Evolutionary conservation across 805 yeast species (phyloP).

Genomic region (Spathaspora arborariae): DNA sequence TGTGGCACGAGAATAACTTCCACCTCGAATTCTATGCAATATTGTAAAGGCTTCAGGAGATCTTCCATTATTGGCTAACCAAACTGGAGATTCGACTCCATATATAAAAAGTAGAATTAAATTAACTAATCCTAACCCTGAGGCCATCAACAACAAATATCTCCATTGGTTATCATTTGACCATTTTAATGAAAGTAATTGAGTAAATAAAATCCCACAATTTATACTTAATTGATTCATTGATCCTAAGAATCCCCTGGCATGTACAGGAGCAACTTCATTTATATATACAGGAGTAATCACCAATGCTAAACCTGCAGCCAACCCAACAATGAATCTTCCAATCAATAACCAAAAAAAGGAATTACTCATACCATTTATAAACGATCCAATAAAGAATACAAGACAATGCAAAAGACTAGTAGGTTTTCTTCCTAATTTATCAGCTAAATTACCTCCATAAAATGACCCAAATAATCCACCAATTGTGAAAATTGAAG

Average conservation of each 20-base stretch:
- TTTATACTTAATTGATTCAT: constrained; percentile 87
- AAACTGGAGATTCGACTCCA: constrained; percentile 77
- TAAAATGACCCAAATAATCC: constrained; percentile 73
- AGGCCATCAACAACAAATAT: constrained; percentile 58
- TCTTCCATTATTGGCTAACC: constrained; percentile 57
- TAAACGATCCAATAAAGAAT: constrained; percentile 57
- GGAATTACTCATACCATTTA: constrained; percentile 50
- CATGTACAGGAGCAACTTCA: constrained; percentile 68
- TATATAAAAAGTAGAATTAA: constrained; percentile 35
- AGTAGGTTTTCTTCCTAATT: constrained; percentile 58
- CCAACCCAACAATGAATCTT: constrained; percentile 75
- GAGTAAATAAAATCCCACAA: constrained; percentile 79
- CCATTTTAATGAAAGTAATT: constrained; percentile 65
- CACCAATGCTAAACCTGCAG: constrained; percentile 85
- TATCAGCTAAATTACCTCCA: constrained; percentile 63
- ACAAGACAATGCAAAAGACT: constrained; percentile 49
- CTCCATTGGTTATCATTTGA: constrained; percentile 74
- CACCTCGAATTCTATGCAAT: constrained; percentile 37
- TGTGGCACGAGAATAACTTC: constrained; percentile 30
- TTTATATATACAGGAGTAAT: constrained; percentile 78
- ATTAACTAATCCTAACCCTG: constrained; percentile 48
- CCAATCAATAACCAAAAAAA: constrained; percentile 53
- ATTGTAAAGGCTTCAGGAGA: constrained; percentile 37
- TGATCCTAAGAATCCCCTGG: constrained; percentile 79
- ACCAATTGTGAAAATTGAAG: constrained; percentile 79